A percentile compares a stretch with the other conserved stretches of the same genome.
Evolutionary conservation across 1,284 basidiomycete genomes (phyloP).

Genomic region (Ustilago loliicola): DNA sequence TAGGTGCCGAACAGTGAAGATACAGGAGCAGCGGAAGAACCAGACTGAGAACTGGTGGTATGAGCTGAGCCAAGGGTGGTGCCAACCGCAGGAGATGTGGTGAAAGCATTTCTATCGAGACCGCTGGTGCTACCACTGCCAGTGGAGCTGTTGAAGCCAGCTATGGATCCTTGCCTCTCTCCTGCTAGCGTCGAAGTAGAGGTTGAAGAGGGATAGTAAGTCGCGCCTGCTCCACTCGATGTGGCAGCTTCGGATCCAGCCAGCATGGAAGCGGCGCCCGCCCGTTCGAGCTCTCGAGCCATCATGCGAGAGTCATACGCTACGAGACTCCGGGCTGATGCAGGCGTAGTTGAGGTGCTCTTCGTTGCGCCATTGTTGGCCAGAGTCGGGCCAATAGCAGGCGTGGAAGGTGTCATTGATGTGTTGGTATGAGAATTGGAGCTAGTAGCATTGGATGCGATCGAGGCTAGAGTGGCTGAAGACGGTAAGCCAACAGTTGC

Average conservation of each 20-base stretch:
- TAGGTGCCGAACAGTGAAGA: slow-evolving; percentile 20
- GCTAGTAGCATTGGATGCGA: slow-evolving; percentile 53
- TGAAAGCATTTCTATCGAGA: slow-evolving; percentile 11
- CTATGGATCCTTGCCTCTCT: slow-evolving; percentile 24
- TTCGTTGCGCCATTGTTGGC: slow-evolving; percentile 16
- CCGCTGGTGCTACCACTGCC: slow-evolving; percentile 6
- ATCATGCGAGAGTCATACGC: slow-evolving; percentile 52
- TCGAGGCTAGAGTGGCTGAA: slow-evolving; percentile 43
- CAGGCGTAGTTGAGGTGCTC: slow-evolving; percentile 22
- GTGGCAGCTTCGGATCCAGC: slow-evolving; percentile 37
- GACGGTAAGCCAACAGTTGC: slow-evolving; percentile 34
- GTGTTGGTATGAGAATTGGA: slow-evolving; percentile 44
- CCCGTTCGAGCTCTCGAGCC: slow-evolving; percentile 54
- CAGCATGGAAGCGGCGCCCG: slow-evolving; percentile 44
- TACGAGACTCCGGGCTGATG: slow-evolving; percentile 31
- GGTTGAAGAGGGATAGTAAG: slow-evolving; percentile 21
- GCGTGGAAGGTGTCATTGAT: slow-evolving; percentile 28
- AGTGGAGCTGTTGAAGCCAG: background rate
- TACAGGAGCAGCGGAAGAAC: background rate
- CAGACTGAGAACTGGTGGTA: slow-evolving; percentile 16
- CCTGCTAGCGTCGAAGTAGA: slow-evolving; percentile 19
- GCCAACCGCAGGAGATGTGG: slow-evolving; percentile 29
- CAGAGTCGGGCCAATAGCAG: slow-evolving; percentile 16
- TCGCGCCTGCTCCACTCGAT: background rate
- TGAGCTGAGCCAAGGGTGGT: slow-evolving; percentile 10